Base-by-base conservation (phyloP, 2,329 filamentous ascomycete genomes). In the Thielaviopsis punctulata region DNA sequence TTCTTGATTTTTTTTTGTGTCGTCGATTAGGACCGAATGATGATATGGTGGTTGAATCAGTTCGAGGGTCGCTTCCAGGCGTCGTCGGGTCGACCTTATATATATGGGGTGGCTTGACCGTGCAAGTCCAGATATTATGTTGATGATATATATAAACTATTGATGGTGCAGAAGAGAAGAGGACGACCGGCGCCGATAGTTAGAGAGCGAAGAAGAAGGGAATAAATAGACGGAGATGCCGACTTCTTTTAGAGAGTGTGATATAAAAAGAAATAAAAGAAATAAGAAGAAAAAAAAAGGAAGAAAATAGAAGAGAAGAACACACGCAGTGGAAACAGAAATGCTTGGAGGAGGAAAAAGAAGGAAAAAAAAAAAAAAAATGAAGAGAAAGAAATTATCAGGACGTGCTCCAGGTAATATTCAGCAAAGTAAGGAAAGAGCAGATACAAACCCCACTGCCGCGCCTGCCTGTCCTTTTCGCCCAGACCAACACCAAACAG, bases 151-250 rank as follows among this genome's bases (percentile, higher is more conserved):
- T n/a, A n/a, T 2, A n/a, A 36, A 12, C 30, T 12, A 36, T 36
- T 12, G 12, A 36, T 36, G 51, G 56, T 52, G 50, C 45, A 55
- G 55, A 43, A 55, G 47, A 45, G 23, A 36, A 55, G 50, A 24
- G n/a, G 30, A 36, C 30, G 30, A 9, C 30, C 30, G 30, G 30
- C n/a, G 21, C 8, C 15, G 21, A 24, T 15, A 22, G 43, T 5
- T 45, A n/a, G 23, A 24, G 12, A 6, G 21, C 13, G 45, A 43
- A 21, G 18, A 41, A 27, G n/a, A 12, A 41, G 25, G 24, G 13
- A 23, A 18, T 22, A 10, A 36, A 49, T 15, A 23, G 15, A 15
- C n/a, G 12, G 21, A 36, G n/a, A 15, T 36, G 30, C 13, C 30
- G 30, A 36, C n/a, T 36, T 15, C n/a, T 36, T 33, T 36, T 36